Evolutionary conservation across 768 basidiomycete genomes (phyloP), one percentile per base, ranked within the genome.

Genomic region (Phlegmacium glaucopus): DNA sequence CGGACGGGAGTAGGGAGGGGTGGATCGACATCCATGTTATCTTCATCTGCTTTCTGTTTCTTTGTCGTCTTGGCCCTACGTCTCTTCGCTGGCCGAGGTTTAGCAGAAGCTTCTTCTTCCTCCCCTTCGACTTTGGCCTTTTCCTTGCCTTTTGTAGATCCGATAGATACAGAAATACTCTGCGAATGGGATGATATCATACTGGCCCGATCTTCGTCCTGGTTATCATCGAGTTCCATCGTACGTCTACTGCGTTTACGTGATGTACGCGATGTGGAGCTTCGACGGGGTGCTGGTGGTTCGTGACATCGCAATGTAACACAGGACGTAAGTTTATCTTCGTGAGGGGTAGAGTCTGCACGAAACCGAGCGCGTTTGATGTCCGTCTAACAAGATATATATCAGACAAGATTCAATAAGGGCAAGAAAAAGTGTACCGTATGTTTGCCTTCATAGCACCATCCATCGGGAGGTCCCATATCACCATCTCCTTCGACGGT

Each of bases 391-490:
- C 17, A 32, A 25, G 35, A 12, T 15, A 17, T 9, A 22, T n/a
- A n/a, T n/a, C n/a, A n/a, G n/a, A n/a, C n/a, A n/a, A n/a, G n/a
- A n/a, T n/a, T 16, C 42, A 44, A 17, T 37, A 7, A 27, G 28
- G 41, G 7, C 16, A 51, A 71, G 42, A 34, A 29, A 37, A 44
- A 37, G 75, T 80, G 50, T 42, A 83, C 83, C 7, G 88, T 90
- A 61, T 91, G 88, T 62, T 75, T 78, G 4, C 88, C 88, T 61
- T 90, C 87, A 56, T 89, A 90, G 57, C 88, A 91, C 87, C 87
- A 91, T 1, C 88, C 89, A 59, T 89, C 86, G 1, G 88, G 89
- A 1, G 89, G 88, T 0, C 88, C 88, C 68, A 85, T 84, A 51
- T 87, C 84, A 1, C 89, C 88, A 52, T 85, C 81, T 0, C 88